Base-by-base conservation (phyloP, 179 eudicot species). In the Camellia oleifera region DNA sequence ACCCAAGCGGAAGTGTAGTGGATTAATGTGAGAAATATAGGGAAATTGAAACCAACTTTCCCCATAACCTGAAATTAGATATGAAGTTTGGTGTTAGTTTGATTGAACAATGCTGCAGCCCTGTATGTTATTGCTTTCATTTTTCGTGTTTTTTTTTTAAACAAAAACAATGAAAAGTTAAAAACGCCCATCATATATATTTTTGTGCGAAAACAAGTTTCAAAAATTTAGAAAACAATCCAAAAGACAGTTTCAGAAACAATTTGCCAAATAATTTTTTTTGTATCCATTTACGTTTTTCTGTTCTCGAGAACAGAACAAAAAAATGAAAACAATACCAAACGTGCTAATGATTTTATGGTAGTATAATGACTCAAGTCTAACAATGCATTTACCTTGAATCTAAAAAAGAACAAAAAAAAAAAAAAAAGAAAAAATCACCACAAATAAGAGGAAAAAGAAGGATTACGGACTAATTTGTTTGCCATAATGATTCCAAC, bases 401-500 rank as follows among this genome's bases (percentile, higher is more conserved):
- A 48, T 48, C 52, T 3, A 0, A 32, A 32, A 32, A 32, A 32
- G 40, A 48, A 4, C 52, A 7, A 48, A 48, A n/a, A n/a, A n/a
- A n/a, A n/a, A n/a, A n/a, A n/a, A n/a, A n/a, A n/a, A n/a, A 26
- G 0, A 58, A 48, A n/a, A 70, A 48, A 17, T 6, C 10, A 3
- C 3, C 52, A 70, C 11, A 70, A 11, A 70, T 60, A 62, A 65
- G 65, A 78, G 66, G 12, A 32, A 65, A 53, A 46, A 57, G 66
- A 72, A 10, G 64, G 70, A 77, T 50, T 17, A 73, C 82, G 52
- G 61, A 90, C 98, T 85, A 93, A 67, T 88, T 95, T 95, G 83
- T 95, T 95, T 56, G 86, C 86, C 44, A 95, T 81, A 45, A 95
- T 95, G 12, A 93, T 92, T 73, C 97, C 95, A 74, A 95, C 92